Conservation (phyloP, 768 basidiomycete genomes). For the Amanita jacksonii region DNA sequence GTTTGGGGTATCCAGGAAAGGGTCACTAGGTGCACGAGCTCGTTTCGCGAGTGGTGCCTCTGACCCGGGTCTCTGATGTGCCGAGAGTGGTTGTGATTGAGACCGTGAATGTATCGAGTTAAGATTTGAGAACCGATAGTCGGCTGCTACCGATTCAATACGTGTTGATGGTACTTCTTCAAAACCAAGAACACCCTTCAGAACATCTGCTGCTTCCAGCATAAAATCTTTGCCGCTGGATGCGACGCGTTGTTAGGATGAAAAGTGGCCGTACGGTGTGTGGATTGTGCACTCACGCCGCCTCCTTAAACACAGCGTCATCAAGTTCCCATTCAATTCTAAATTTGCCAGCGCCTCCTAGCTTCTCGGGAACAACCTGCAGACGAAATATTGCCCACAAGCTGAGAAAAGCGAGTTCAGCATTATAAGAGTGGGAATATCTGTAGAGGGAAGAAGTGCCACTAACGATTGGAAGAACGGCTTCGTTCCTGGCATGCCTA, state of each 20-base stretch:
- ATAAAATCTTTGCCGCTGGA: constrained; percentile 88
- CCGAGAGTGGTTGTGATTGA: constrained; percentile 44
- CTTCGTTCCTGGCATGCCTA: constrained; percentile 82
- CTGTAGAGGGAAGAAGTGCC: constrained; percentile 7
- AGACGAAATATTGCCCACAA: constrained; percentile 76
- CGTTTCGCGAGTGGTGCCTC: constrained; percentile 43
- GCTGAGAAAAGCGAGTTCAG: constrained; percentile 19
- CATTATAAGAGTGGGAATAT: constrained; percentile 5
- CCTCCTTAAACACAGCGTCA: constrained; percentile 90
- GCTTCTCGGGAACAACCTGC: constrained; percentile 67
- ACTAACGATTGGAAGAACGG: constrained; percentile 71
- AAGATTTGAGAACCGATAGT: constrained; percentile 26
- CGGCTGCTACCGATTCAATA: constrained; percentile 22
- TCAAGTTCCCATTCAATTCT: constrained; percentile 87
- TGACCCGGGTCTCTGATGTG: constrained; percentile 30
- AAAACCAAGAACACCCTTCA: constrained; percentile 79
- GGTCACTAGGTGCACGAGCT: constrained; percentile 67
- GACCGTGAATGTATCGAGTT: constrained; percentile 41
- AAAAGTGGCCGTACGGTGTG: background rate
- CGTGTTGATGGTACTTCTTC: constrained; percentile 49
- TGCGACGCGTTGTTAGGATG: constrained; percentile 14
- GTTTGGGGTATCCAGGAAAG: constrained; percentile 65
- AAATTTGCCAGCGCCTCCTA: constrained; percentile 70
- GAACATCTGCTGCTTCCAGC: constrained; percentile 80
- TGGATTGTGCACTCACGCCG: constrained; percentile 56